Evolutionary conservation across 2,329 filamentous ascomycete species (phyloP).

Genomic region (Dryadomyces quercivorus): DNA sequence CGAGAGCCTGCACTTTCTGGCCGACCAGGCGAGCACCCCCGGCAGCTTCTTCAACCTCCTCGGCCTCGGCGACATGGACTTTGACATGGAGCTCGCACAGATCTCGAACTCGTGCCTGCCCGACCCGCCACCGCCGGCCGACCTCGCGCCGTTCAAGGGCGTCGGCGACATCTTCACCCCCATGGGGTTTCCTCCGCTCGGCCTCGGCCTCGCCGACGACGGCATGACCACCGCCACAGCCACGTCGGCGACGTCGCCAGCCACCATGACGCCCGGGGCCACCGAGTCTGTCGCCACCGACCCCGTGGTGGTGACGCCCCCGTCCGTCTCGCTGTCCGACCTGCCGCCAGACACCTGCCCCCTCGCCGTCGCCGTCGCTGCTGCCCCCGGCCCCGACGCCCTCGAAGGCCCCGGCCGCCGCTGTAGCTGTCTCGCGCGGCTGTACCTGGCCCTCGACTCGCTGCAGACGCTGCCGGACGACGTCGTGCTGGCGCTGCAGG

Average conservation of each 20-base stretch:
- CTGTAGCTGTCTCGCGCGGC: slow-evolving; percentile 36
- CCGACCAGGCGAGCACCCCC: not conserved
- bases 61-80: not conserved
- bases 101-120: no score
- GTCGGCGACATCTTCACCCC: no score
- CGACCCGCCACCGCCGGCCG: no score
- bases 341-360: no score
- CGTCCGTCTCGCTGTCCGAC: no score
- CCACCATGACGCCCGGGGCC: no score
- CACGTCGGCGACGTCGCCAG: not conserved
- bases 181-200: no score
- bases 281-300: no score
- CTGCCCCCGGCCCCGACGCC: not conserved
- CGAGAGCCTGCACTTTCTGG: not conserved
- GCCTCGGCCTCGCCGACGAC: not conserved
- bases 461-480: slow-evolving; percentile 33
- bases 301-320: not conserved
- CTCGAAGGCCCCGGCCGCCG: slow-evolving; percentile 5
- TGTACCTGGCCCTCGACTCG: slow-evolving; percentile 38
- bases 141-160: no score
- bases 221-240: not conserved
- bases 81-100: not conserved
- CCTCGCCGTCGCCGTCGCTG: not conserved
- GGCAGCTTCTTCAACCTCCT: not conserved
- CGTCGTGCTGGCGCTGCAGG: slow-evolving; percentile 32